Conservation (phyloP, 495 filamentous ascomycete genomes). For the Hypoxylon lienhwacheense region DNA sequence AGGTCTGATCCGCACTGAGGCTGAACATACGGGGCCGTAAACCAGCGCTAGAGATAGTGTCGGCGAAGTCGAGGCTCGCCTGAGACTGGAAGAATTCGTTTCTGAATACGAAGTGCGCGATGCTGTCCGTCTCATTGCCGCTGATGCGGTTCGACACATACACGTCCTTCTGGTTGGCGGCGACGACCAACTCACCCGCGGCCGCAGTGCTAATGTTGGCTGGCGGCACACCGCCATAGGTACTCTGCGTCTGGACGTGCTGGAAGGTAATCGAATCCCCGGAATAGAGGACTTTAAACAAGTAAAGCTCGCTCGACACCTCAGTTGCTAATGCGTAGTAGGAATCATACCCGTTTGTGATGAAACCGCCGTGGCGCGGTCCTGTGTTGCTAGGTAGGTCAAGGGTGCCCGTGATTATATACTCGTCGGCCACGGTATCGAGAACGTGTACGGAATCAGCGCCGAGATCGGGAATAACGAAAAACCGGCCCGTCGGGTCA, state of each 20-base stretch:
- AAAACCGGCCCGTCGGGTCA: slow-evolving; percentile 40
- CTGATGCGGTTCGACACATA: slow-evolving; percentile 44
- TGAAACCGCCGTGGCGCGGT: slow-evolving; percentile 43
- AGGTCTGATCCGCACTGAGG: slow-evolving; percentile 27
- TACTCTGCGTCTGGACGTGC: slow-evolving; percentile 29
- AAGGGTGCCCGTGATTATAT: slow-evolving; percentile 27
- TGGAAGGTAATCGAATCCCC: slow-evolving; percentile 28
- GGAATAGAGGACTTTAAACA: slow-evolving; percentile 35
- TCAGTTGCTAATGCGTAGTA: slow-evolving; percentile 39
- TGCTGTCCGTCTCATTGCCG: slow-evolving; percentile 37
- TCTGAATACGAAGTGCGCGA: slow-evolving; percentile 39
- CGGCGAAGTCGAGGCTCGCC: slow-evolving; percentile 28
- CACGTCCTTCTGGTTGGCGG: slow-evolving; percentile 34
- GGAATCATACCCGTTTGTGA: slow-evolving; percentile 27
- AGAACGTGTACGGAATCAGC: slow-evolving; percentile 39
- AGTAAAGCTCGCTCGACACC: slow-evolving; percentile 34
- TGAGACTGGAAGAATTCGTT: slow-evolving; percentile 1
- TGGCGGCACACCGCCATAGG: slow-evolving; percentile 31
- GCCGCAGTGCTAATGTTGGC: slow-evolving; percentile 31
- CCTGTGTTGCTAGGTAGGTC: slow-evolving; percentile 33
- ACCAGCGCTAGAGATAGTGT: slow-evolving; percentile 32
- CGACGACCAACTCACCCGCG: slow-evolving; percentile 37
- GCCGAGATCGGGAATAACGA: slow-evolving; percentile 40
- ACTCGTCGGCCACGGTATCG: slow-evolving; percentile 31
- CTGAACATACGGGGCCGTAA: slow-evolving; percentile 41